Evolutionary conservation across 495 filamentous ascomycete species (phyloP).

Genomic region (Penicillium alfredii): DNA sequence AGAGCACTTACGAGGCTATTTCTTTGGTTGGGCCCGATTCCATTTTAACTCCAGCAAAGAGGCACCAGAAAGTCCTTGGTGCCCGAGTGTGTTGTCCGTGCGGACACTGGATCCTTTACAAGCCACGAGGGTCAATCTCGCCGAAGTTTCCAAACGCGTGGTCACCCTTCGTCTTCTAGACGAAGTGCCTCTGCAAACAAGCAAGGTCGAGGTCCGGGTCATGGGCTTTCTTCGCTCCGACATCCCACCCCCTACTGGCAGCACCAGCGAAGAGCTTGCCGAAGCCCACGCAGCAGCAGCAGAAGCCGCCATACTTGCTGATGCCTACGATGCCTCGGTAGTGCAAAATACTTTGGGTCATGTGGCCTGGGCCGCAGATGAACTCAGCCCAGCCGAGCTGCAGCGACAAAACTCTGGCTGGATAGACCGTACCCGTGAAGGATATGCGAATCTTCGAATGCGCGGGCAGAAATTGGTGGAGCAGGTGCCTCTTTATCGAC

Average conservation of each 20-base stretch:
- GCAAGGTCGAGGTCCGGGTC: slow-evolving; percentile 43
- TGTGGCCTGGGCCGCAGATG: slow-evolving; percentile 47
- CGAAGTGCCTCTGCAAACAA: slow-evolving; percentile 24
- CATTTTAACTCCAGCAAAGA: slow-evolving; percentile 15
- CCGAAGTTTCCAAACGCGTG: slow-evolving; percentile 32
- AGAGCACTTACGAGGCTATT: slow-evolving; percentile 51
- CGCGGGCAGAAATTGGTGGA: slow-evolving; percentile 47
- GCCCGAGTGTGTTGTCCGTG: slow-evolving; percentile 47
- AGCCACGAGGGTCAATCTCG: slow-evolving; percentile 32
- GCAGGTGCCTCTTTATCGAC: slow-evolving; percentile 47
- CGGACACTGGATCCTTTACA: slow-evolving; percentile 32
- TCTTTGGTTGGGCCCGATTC: slow-evolving; percentile 56
- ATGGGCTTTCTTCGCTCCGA: slow-evolving; percentile 44
- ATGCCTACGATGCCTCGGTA: slow-evolving; percentile 44
- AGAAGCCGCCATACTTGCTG: slow-evolving; percentile 36
- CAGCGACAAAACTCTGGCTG: slow-evolving; percentile 22
- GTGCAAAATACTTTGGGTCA: slow-evolving; percentile 48
- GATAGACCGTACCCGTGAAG: slow-evolving; percentile 29
- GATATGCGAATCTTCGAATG: slow-evolving; percentile 31
- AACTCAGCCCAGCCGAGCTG: slow-evolving; percentile 5
- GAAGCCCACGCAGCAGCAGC: slow-evolving; percentile 24
- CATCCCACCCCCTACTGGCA: slow-evolving; percentile 20
- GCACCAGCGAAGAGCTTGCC: slow-evolving; percentile 23
- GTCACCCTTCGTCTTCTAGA: slow-evolving; percentile 47
- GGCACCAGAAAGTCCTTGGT: slow-evolving; percentile 33